Percentiles rank a stretch among this genome's conserved stretches.
These are phyloP conservation scores for Mariannaea sp. DNA, from an alignment of 2,329 filamentous ascomycete genomes.

Conservation along the genomic window DNA sequence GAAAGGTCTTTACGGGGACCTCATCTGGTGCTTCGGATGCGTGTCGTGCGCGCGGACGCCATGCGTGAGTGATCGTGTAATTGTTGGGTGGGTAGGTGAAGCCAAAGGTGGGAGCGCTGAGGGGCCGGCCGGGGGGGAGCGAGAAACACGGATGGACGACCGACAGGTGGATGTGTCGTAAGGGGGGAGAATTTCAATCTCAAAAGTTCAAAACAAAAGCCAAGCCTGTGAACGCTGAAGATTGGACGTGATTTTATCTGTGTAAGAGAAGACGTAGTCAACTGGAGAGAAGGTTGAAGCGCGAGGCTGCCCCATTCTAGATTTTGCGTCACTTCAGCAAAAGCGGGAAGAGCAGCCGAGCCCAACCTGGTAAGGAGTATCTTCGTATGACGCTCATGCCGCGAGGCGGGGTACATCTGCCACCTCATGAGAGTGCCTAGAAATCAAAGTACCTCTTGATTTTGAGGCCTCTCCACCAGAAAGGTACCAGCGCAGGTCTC, in stretches of 20 bases:
- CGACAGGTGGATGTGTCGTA: background rate
- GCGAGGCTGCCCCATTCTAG: background rate
- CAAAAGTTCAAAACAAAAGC: background rate
- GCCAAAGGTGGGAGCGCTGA: background rate
- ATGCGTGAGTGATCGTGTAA: slow-evolving; percentile 27
- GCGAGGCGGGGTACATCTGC: background rate
- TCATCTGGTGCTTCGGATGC: slow-evolving; percentile 32
- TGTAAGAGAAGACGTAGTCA: background rate
- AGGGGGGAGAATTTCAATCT: background rate
- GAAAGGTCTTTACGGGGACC: slow-evolving; percentile 24
- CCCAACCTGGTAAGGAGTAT: slow-evolving; percentile 16
- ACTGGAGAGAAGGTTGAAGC: background rate
- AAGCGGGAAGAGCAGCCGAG: slow-evolving; percentile 33
- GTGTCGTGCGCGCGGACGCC: slow-evolving; percentile 25
- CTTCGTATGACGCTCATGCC: slow-evolving; percentile 33
- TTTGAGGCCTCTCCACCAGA: too few species aligned
- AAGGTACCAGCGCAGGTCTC: too few species aligned
- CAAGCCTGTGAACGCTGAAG: background rate
- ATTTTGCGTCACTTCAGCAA: slow-evolving; percentile 30
- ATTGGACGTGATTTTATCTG: background rate
- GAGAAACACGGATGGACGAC: background rate
- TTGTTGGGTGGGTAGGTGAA: background rate
- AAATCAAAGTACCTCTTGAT: slow-evolving; percentile 6
- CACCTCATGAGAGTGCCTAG: background rate
- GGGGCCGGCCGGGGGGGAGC: slow-evolving; percentile 8